Percentiles rank a stretch among this genome's conserved stretches.
Evolutionary conservation across 2,329 filamentous ascomycete genomes (phyloP).

Genomic region (Monascus ruber): DNA sequence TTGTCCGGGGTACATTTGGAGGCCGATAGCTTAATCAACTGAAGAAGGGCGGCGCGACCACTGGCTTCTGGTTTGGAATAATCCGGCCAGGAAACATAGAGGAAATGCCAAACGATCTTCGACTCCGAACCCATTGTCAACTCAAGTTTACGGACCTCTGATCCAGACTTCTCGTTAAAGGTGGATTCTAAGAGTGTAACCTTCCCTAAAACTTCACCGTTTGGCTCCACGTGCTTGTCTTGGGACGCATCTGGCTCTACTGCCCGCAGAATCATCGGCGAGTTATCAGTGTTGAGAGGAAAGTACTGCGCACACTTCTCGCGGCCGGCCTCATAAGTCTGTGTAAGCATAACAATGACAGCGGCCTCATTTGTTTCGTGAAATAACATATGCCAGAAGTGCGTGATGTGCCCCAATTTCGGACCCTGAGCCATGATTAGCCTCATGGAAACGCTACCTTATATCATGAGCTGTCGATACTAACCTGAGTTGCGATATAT

Average conservation of each 20-base stretch:
- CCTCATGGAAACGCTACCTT: no score
- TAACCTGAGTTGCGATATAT: slow-evolving; percentile 80
- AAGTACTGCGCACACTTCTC: slow-evolving; percentile 91
- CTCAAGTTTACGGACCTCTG: slow-evolving; percentile 62
- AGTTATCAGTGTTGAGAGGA: slow-evolving; percentile 46
- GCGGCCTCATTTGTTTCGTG: slow-evolving; percentile 64
- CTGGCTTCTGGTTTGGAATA: slow-evolving; percentile 62
- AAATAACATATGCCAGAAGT: slow-evolving; percentile 94
- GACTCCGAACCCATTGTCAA: slow-evolving; percentile 40
- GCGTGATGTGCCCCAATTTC: slow-evolving; percentile 60
- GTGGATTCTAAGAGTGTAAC: slow-evolving; percentile 50
- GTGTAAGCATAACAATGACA: slow-evolving; percentile 90
- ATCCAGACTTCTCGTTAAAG: slow-evolving; percentile 47
- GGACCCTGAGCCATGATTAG: slow-evolving; percentile 48
- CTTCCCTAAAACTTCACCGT: slow-evolving; percentile 53
- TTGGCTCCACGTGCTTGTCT: slow-evolving; percentile 51
- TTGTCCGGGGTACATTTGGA: slow-evolving; percentile 42
- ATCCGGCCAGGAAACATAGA: slow-evolving; percentile 84
- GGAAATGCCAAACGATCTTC: slow-evolving; percentile 66
- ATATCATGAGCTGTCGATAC: slow-evolving; percentile 3
- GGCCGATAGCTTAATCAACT: slow-evolving; percentile 39
- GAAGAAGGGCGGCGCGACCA: slow-evolving; percentile 39
- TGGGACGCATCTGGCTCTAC: slow-evolving; percentile 40
- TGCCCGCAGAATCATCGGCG: slow-evolving; percentile 34
- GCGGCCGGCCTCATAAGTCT: slow-evolving; percentile 63